phyloP scores from a whole-genome alignment of 2,329 filamentous ascomycete genomes.

The Penicillium hordei region DNA sequence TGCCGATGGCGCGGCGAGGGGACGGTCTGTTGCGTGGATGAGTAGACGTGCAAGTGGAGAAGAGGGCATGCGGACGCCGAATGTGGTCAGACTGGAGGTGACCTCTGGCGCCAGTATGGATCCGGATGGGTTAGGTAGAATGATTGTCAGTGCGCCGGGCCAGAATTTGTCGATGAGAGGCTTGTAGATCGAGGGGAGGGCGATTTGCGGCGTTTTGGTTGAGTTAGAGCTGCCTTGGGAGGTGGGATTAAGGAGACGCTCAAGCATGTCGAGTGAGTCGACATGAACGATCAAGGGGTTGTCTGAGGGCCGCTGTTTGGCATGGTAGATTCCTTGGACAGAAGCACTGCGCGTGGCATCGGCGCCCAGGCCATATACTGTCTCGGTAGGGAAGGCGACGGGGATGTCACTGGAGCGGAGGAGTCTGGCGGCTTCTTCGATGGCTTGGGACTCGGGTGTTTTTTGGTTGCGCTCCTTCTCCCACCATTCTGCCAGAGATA shows the following conservation, averaged over 20 bases:
- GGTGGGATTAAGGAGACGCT: slow-evolving; percentile 56
- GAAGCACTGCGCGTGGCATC: slow-evolving; percentile 84
- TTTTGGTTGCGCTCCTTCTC: slow-evolving; percentile 34
- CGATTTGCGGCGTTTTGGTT: slow-evolving; percentile 31
- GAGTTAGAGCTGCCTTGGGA: slow-evolving; percentile 26
- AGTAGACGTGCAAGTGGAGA: slow-evolving; percentile 81
- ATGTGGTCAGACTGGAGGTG: slow-evolving; percentile 78
- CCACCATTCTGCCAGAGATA: slow-evolving; percentile 43
- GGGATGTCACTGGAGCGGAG: slow-evolving; percentile 68
- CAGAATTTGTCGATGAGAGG: slow-evolving; percentile 81
- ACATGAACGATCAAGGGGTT: slow-evolving; percentile 96
- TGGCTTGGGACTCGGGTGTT: slow-evolving; percentile 50
- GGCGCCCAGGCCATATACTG: slow-evolving; percentile 94
- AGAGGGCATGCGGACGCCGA: slow-evolving; percentile 86
- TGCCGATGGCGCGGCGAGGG: slow-evolving; percentile 87
- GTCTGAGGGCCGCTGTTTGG: slow-evolving; percentile 86
- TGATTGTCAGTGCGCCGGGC: slow-evolving; percentile 90
- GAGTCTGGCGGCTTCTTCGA: slow-evolving; percentile 65
- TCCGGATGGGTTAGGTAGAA: slow-evolving; percentile 71
- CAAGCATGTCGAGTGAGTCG: slow-evolving; percentile 74
- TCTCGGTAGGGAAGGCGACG: slow-evolving; percentile 95
- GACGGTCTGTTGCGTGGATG: slow-evolving; percentile 74
- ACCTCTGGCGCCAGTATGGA: slow-evolving; percentile 84
- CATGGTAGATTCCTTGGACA: slow-evolving; percentile 87
- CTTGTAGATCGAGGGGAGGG: slow-evolving; percentile 72